These are phyloP conservation scores for Aspergillus udagawae DNA, from an alignment of 2,329 filamentous ascomycete genomes.

Conservation along the genomic window DNA sequence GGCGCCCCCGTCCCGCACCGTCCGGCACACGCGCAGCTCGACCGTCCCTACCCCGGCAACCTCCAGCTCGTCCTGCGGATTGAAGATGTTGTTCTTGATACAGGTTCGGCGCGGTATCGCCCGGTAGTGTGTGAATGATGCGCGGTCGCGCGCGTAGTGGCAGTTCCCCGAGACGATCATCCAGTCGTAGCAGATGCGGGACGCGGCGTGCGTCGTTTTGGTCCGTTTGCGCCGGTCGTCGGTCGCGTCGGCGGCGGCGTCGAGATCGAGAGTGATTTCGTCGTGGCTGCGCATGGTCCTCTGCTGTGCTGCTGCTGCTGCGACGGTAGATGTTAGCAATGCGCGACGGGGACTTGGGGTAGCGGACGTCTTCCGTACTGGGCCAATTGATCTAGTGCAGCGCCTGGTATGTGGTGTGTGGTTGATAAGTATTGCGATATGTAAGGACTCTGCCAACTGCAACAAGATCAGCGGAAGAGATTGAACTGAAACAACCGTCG, in stretches of 20 bases:
- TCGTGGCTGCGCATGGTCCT: constrained; percentile 7
- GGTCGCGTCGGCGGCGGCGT: not conserved
- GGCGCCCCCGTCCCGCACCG: constrained; percentile 14
- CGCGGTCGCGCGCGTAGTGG: constrained; percentile 31
- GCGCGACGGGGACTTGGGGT: not conserved
- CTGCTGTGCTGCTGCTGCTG: not conserved
- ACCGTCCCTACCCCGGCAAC: constrained; percentile 32
- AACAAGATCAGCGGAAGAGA: not conserved
- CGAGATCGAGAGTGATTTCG: constrained; percentile 2
- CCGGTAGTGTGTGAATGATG: constrained; percentile 28
- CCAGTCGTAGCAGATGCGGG: constrained; percentile 35
- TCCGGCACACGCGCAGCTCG: constrained; percentile 23
- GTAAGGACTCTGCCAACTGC: too few species aligned
- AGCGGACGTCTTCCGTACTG: not conserved
- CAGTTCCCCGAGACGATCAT: constrained; percentile 26
- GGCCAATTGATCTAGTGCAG: not conserved
- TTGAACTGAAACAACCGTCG: not conserved
- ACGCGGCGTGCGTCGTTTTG: constrained; percentile 24
- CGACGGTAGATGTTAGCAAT: not conserved
- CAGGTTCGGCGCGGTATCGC: constrained; percentile 11
- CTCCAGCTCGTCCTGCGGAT: constrained; percentile 18
- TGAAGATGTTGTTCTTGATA: constrained; percentile 20
- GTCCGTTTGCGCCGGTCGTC: constrained; percentile 9
- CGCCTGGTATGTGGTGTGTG: too few species aligned
- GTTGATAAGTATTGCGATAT: not conserved